Evolutionary conservation across 2,329 filamentous ascomycete genomes (phyloP).

Genomic region (Pseudogymnoascus sp.): DNA sequence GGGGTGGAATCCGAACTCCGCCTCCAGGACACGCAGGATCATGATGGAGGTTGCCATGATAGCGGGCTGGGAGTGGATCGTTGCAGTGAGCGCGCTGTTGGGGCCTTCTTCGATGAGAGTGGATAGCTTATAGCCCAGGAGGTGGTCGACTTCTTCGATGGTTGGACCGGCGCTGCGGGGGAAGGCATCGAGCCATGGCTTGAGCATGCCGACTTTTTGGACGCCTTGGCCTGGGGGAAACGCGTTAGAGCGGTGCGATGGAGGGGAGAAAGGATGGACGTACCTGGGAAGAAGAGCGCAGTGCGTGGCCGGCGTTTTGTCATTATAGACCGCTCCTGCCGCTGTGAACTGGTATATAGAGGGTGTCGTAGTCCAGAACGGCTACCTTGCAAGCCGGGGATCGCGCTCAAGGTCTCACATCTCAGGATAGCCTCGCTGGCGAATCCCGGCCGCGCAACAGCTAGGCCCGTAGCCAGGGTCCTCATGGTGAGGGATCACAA

Average conservation of each 20-base stretch:
- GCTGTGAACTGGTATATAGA: background rate
- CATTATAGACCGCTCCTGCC: background rate
- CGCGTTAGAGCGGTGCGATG: conserved; percentile 12
- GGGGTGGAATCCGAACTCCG: conserved; percentile 71
- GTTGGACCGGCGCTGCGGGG: conserved; percentile 67
- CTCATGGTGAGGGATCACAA: conserved; percentile 6
- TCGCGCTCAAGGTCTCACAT: conserved; percentile 1
- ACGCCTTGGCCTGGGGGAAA: conserved; percentile 65
- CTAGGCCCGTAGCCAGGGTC: background rate
- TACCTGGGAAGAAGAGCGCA: conserved; percentile 38
- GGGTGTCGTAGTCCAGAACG: background rate
- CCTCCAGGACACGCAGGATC: conserved; percentile 78
- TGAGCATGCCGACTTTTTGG: conserved; percentile 80
- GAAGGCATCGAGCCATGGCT: conserved; percentile 79
- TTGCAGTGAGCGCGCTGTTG: conserved; percentile 66
- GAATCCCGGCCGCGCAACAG: background rate
- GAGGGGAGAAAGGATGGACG: conserved; percentile 13
- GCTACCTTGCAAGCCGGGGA: background rate
- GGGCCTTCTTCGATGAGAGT: conserved; percentile 72
- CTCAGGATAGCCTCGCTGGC: conserved; percentile 1
- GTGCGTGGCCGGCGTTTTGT: conserved; percentile 23
- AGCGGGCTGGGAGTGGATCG: conserved; percentile 83
- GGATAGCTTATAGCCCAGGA: conserved; percentile 66
- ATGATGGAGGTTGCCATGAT: conserved; percentile 93
- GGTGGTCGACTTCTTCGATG: conserved; percentile 75